These are phyloP conservation scores for Rhizopus arrhizus DNA, from an alignment of 371 early-diverging fungal species.

Conservation along the genomic window DNA sequence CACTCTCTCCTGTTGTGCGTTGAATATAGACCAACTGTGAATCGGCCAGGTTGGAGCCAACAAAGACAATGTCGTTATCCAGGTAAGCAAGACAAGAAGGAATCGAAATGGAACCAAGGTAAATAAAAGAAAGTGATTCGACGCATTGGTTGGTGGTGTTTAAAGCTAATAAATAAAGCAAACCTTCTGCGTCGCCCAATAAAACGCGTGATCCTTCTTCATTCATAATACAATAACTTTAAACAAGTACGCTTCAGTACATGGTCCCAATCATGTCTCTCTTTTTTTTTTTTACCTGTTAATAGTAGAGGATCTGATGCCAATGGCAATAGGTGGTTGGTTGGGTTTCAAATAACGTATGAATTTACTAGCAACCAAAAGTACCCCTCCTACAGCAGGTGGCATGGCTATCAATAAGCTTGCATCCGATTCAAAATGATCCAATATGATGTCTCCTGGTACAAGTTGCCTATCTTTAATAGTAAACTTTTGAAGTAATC, in stretches of 20 bases:
- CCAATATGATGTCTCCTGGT: constrained; percentile 51
- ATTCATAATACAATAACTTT: constrained; percentile 54
- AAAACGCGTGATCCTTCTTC: constrained; percentile 66
- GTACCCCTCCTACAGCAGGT: constrained; percentile 63
- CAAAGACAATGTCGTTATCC: constrained; percentile 73
- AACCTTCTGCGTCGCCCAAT: constrained; percentile 76
- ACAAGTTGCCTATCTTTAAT: constrained; percentile 47
- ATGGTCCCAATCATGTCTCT: background rate
- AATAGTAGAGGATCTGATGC: constrained; percentile 57
- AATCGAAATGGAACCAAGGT: constrained; percentile 55
- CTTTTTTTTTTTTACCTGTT: constrained; percentile 30
- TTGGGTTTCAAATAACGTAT: constrained; percentile 63
- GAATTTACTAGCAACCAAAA: constrained; percentile 70
- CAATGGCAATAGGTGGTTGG: constrained; percentile 52
- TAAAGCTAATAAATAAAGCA: constrained; percentile 55
- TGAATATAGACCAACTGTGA: constrained; percentile 74
- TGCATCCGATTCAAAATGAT: constrained; percentile 60
- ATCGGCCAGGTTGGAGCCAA: constrained; percentile 88
- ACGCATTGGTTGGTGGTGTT: constrained; percentile 22
- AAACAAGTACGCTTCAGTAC: background rate
- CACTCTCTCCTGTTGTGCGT: constrained; percentile 24
- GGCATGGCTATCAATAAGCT: constrained; percentile 64
- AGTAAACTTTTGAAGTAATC: constrained; percentile 70
- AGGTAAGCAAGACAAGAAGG: constrained; percentile 79
- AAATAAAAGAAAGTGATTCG: constrained; percentile 29